Evolutionary conservation across 139 green algal genomes (phyloP), one percentile per base, ranked within the genome.

Genomic region (Parachlorella kessleri): DNA sequence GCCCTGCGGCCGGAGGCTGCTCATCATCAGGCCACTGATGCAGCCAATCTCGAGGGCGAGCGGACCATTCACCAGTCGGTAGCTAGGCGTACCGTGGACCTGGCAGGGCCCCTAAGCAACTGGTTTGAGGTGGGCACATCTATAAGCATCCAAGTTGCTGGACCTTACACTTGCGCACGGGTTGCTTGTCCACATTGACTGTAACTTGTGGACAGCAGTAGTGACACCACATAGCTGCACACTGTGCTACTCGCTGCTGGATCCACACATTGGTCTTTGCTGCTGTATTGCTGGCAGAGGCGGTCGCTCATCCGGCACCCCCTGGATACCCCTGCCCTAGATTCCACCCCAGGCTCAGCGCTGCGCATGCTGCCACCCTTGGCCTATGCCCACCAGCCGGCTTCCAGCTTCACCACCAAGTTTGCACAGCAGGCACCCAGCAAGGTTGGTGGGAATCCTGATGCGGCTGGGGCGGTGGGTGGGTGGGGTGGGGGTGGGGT

Each of bases 371-470:
- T 97, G 54, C 91, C 94, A 14, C 92, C 93, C 0, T 54, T 76
- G 6, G 90, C 70, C 9, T 98, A 96, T 74, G 72, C 64, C 2
- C 68, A 92, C 68, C 72, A 81, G 26, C 95, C 95, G 5, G 90
- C 86, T 18, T 91, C 79, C 65, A 92, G 83, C 69, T 89, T 96
- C 48, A 83, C 79, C 55, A 93, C 88, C 33, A 94, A 92, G 67
- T 98, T 97, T 79, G 93, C 95, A 2, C 88, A 91, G 55, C 74
- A 88, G n/a, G 92, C 73, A 18, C 87, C 85, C 23, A 95, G 96
- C 88, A 96, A 96, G 84, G 87, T 96, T 32, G 33, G 81, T 76
- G 24, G 33, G 48, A 37, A 48, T 75, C n/a, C n/a, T n/a, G n/a
- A n/a, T n/a, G n/a, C n/a, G n/a, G n/a, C n/a, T n/a, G n/a, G n/a